Percentiles rank a stretch among this genome's conserved stretches.
These are phyloP conservation scores for Pseudonitzschia delicatissima DNA, from an alignment of 108 stramenopile species.

Conservation along the genomic window DNA sequence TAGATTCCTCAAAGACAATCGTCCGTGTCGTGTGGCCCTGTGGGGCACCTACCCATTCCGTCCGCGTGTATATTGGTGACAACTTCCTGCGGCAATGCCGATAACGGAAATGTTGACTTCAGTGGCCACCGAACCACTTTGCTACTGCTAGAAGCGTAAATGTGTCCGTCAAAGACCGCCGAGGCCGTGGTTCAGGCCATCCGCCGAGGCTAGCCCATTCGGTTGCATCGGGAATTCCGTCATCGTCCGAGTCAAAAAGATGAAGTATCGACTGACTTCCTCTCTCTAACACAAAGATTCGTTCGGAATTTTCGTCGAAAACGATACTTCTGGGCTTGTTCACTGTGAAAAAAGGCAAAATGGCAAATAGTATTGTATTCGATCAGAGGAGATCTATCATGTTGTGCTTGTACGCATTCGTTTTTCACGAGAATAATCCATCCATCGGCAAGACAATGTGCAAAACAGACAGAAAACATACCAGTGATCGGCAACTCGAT, in stretches of 20 bases:
- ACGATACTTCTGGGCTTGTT: constrained; percentile 12
- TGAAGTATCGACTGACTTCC: constrained; percentile 17
- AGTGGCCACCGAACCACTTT: constrained; percentile 61
- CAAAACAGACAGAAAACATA: background rate
- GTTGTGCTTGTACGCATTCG: too few relatives aligned
- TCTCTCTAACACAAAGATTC: constrained; percentile 41
- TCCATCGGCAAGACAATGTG: background rate
- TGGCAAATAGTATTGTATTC: background rate
- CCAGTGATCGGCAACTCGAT: constrained; percentile 21
- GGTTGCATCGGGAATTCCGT: constrained; percentile 29
- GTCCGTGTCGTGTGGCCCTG: constrained; percentile 71
- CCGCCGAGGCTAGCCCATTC: constrained; percentile 29
- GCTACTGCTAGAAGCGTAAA: constrained; percentile 57
- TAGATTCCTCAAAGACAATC: constrained; percentile 49
- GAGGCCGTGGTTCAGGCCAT: constrained; percentile 61
- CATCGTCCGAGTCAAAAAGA: constrained; percentile 31
- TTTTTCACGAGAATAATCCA: background rate
- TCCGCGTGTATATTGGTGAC: constrained; percentile 42
- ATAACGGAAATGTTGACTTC: background rate
- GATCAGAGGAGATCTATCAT: background rate
- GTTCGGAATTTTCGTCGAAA: background rate
- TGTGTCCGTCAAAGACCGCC: constrained; percentile 43
- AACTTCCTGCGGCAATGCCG: background rate
- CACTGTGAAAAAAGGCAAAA: background rate
- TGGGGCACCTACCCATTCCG: constrained; percentile 47